A percentile compares a stretch with the other conserved stretches of the same genome.
Evolutionary conservation across 805 yeast species (phyloP).

Genomic region (Hanseniaspora vineae): DNA sequence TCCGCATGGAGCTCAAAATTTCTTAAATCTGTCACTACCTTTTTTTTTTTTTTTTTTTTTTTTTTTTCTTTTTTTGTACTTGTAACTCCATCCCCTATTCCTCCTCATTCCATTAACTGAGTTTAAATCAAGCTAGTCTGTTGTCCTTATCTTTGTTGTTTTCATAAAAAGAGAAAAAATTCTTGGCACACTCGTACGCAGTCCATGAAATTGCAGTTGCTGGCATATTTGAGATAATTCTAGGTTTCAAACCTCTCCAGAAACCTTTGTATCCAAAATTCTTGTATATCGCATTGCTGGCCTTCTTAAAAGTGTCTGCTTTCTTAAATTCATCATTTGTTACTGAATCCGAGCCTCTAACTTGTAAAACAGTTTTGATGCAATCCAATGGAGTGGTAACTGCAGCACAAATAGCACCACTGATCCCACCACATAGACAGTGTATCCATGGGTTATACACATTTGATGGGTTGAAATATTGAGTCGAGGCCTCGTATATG

Average conservation of each 20-base stretch:
- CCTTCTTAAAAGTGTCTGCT: constrained; percentile 56
- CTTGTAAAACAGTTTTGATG: constrained; percentile 81
- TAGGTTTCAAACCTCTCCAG: constrained; percentile 74
- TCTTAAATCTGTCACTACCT: too few relatives aligned
- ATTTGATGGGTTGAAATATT: constrained; percentile 63
- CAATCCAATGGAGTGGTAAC: constrained; percentile 90
- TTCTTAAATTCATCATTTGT: constrained; percentile 29
- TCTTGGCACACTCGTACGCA: constrained; percentile 91
- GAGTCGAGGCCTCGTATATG: constrained; percentile 75
- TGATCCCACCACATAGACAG: constrained; percentile 83
- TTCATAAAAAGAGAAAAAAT: constrained; percentile 15
- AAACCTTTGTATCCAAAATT: constrained; percentile 57
- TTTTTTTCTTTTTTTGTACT: too few relatives aligned
- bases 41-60: too few relatives aligned
- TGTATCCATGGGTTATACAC: constrained; percentile 80
- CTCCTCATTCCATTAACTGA: too few relatives aligned
- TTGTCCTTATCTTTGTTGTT: background rate
- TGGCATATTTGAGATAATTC: constrained; percentile 87
- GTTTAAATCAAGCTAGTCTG: background rate
- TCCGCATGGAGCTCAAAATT: too few relatives aligned
- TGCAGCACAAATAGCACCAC: constrained; percentile 94
- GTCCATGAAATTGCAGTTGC: constrained; percentile 97
- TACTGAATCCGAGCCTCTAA: constrained; percentile 41
- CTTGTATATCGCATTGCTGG: constrained; percentile 52
- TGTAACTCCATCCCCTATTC: too few relatives aligned